Conservation (phyloP, 495 filamentous ascomycete genomes). For the Penicillium cataractarum region DNA sequence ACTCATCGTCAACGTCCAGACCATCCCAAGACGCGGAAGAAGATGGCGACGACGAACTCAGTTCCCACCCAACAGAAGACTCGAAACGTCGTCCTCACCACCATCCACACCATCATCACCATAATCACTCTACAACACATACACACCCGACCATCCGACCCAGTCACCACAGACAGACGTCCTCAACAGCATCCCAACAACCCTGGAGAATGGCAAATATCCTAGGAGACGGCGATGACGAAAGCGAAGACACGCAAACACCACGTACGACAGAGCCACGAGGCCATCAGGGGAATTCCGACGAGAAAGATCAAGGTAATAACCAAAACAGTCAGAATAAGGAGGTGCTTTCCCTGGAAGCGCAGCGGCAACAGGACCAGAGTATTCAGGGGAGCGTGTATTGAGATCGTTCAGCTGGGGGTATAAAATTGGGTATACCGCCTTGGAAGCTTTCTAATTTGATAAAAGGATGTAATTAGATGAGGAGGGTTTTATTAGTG, state of each 20-base stretch:
- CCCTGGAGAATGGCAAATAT: slow-evolving; percentile 46
- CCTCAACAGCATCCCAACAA: slow-evolving; percentile 35
- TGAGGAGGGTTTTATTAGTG: not conserved
- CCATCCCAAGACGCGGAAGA: slow-evolving; percentile 29
- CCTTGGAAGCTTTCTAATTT: not conserved
- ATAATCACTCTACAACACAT: slow-evolving; percentile 14
- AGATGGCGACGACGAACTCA: slow-evolving; percentile 58
- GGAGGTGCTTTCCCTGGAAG: slow-evolving; percentile 29
- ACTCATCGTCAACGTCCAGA: not conserved
- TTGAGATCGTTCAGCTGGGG: slow-evolving; percentile 16
- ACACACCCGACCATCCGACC: not conserved
- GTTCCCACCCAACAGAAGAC: slow-evolving; percentile 34
- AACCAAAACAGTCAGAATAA: too few relatives aligned
- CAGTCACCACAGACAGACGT: slow-evolving; percentile 18
- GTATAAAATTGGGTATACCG: not conserved
- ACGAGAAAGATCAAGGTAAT: slow-evolving; percentile 1
- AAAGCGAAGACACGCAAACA: slow-evolving; percentile 14
- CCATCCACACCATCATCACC: slow-evolving; percentile 29
- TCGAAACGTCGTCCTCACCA: slow-evolving; percentile 33
- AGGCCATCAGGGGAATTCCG: not conserved
- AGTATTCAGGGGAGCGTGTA: slow-evolving; percentile 47
- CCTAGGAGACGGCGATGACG: slow-evolving; percentile 40
- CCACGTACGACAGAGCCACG: not conserved
- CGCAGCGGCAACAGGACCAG: slow-evolving; percentile 36
- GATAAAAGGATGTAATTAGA: not conserved